Evolutionary conservation across 176 grass and related monocot genomes (phyloP), one percentile per base, ranked within the genome.

Genomic region (Aegilops speltoides): DNA sequence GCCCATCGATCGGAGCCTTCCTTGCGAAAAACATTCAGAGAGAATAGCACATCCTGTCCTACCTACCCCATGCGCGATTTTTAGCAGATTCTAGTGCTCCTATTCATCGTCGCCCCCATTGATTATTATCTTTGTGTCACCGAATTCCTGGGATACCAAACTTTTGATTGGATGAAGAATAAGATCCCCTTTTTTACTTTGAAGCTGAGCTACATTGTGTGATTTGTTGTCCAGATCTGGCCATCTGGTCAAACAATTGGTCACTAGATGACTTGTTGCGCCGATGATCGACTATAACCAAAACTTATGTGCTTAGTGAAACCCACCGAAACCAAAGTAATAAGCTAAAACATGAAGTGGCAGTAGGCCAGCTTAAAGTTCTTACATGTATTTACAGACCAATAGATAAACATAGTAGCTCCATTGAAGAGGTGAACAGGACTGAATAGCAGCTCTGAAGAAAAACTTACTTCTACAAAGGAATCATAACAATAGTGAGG

Each of bases 21-120:
- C 19, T 22, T 22, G 56, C 56, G 6, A 54, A 7, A 59, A 22
- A 20, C 2, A 59, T 22, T 59, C 78, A 94, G 95, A 90, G 95
- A 90, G 94, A 63, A 63, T 11, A 0, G 60, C 60, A 23, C 22
- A 63, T 1, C 20, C 60, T 63, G 10, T 3, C 22, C 59, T 24
- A 4, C 22, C 59, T 23, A 20, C 19, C 56, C 19, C 56, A 9
- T 25, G n/a, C 10, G 1, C 1, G 8, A 24, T 63, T 62, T 56
- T 63, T 8, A 24, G n/a, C 60, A 25, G 60, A 63, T 11, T 20
- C n/a, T 12, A 11, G n/a, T 25, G 60, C 20, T 62, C 20, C n/a
- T 23, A 23, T 62, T 62, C 59, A 4, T 62, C 2, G 54, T 20
- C 19, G 6, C 17, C 54, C 2, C 54, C 7, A 8, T 57, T 8